phyloP scores from a whole-genome alignment of 345 rosid species.

The Ceriops tagal region DNA sequence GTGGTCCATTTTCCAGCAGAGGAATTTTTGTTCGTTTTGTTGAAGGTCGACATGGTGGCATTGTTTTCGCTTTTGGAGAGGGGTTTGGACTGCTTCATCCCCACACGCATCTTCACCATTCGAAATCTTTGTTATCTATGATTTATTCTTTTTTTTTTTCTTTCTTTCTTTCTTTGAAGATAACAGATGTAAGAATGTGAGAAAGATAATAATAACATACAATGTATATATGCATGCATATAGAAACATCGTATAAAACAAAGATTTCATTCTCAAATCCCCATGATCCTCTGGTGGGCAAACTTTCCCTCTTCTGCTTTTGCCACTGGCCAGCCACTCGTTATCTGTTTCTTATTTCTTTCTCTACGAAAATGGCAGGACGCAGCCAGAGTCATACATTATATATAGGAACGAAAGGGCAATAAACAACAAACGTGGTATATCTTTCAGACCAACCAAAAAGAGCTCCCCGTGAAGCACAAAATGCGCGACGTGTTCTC shows the following conservation, averaged over 20 bases:
- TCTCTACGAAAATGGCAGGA: neutral
- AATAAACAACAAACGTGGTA: slow-evolving; percentile 1
- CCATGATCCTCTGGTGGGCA: slow-evolving; percentile 16
- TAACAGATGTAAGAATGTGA: no score
- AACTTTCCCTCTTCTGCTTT: slow-evolving; percentile 19
- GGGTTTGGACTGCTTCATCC: slow-evolving; percentile 26
- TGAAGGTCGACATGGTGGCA: slow-evolving; percentile 52
- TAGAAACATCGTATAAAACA: slow-evolving; percentile 37
- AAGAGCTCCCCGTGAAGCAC: neutral
- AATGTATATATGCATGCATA: neutral
- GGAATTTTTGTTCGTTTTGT: slow-evolving; percentile 40
- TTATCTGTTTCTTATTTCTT: slow-evolving; percentile 3
- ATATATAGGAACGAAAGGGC: slow-evolving; percentile 5
- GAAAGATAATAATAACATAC: slow-evolving; percentile 2
- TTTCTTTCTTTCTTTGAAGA: no score
- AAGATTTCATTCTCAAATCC: slow-evolving; percentile 30
- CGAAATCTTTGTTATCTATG: neutral
- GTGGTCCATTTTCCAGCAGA: slow-evolving; percentile 28
- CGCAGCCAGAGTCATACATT: neutral
- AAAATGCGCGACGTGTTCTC: neutral
- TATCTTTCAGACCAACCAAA: slow-evolving; percentile 7
- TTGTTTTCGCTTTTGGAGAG: slow-evolving; percentile 30
- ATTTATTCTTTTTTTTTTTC: neutral
- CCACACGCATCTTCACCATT: slow-evolving; percentile 21
- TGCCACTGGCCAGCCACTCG: slow-evolving; percentile 36